Base-by-base conservation (phyloP, 345 rosid species). In the Brassica rapa region DNA sequence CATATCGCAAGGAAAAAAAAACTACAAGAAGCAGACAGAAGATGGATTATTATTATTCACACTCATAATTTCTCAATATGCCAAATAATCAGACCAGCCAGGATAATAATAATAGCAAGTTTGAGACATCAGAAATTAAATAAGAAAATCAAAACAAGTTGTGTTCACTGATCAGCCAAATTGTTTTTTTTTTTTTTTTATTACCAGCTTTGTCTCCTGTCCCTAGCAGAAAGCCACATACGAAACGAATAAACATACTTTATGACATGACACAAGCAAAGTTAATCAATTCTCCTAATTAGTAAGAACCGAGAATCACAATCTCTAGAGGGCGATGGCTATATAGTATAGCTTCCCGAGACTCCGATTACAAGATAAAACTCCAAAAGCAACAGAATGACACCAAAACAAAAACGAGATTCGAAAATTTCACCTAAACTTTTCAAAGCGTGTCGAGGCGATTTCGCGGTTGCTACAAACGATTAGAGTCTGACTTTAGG, bases 401-500 rank as follows among this genome's bases (percentile, higher is more conserved):
- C 25, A n/a, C 5, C 12, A 1, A 67, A 9, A 35, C 7, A 46
- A 14, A 12, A 12, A 43, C 25, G 30, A 59, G 82, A 72, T 59
- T 66, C 63, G 33, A 49, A 46, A 8, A 43, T 1, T 8, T 66
- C 77, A 78, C 82, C 82, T 72, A 72, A 43, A 64, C 55, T 4
- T n/a, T 53, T 19, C 60, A 55, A 61, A 71, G 14, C 19, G 62
- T n/a, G 30, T 35, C 32, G 41, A 65, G 12, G 72, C 51, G 73
- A 64, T 39, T 69, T 62, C 43, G 80, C 30, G 63, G 53, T 33
- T 56, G 67, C 4, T 57, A 33, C 30, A 59, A 56, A 49, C 24
- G 41, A 78, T 66, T 72, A 72, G 82, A 4, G 55, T 46, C 55
- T 14, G 55, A 1, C 55, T 46, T 14, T 46, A 46, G 55, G 55